Evolutionary conservation across 148 eudicot species (phyloP).

Genomic region (Rhododendron ferrugineum): DNA sequence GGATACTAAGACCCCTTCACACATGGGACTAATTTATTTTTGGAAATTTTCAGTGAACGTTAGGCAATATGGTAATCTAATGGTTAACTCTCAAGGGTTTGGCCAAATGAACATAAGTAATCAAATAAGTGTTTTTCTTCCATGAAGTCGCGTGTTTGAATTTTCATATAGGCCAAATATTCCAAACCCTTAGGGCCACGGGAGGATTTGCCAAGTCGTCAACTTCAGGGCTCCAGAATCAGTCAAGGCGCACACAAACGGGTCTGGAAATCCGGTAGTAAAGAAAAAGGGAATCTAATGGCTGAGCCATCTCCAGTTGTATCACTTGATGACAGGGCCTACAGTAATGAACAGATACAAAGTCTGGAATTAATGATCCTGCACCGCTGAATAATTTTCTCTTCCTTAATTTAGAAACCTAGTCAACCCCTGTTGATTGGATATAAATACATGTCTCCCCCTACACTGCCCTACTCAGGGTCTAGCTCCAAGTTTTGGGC

Average conservation of each 20-base stretch:
- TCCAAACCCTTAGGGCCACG: background rate
- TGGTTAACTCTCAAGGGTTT: too few species aligned
- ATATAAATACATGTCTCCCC: constrained; percentile 24
- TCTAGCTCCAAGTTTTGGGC: constrained; percentile 34
- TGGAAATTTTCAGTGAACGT: background rate
- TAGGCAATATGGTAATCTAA: background rate
- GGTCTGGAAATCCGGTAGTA: too few species aligned
- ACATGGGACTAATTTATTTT: background rate
- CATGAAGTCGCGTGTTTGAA: too few species aligned
- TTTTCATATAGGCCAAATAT: background rate
- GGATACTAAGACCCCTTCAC: background rate
- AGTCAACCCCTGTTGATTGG: background rate
- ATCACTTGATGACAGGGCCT: background rate
- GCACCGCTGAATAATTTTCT: background rate
- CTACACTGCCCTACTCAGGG: constrained; percentile 20
- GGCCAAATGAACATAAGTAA: too few species aligned
- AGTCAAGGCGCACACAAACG: too few species aligned
- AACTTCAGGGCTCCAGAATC: too few species aligned
- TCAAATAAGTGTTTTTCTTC: too few species aligned
- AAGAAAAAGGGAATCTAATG: background rate
- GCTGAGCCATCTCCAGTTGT: background rate
- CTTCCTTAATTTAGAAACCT: background rate
- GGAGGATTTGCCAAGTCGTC: too few species aligned
- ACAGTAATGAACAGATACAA: background rate
- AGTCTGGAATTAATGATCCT: background rate